Base-by-base conservation (phyloP, 208 protist species). In the Wallacemonas rigidus region DNA sequence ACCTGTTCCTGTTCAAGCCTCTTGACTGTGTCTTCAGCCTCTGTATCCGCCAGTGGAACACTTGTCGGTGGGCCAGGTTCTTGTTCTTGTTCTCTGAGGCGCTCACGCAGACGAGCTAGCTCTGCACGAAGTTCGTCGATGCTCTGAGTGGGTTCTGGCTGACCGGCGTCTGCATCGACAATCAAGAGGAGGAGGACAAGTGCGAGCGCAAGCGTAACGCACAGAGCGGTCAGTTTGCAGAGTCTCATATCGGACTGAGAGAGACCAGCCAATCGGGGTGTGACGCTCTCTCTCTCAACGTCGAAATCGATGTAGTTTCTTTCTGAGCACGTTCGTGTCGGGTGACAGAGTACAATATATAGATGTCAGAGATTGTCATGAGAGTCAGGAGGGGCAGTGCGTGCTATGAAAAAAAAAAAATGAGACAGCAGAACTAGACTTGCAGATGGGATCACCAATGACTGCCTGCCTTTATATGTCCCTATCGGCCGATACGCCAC, bases 51-150 rank as follows among this genome's bases (percentile, higher is more conserved):
- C 9, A 1, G 15, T 17, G 11, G 14, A 7, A 36, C 11, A 26
- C 26, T 26, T 26, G 26, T 26, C 26, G 26, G 26, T 57, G 53
- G 5, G 15, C 36, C 47, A 41, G 38, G 14, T 38, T 56, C 36
- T 15, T 5, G 15, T 47, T 57, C 63, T 56, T 43, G 12, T 56
- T 54, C 48, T 4, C 40, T 43, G 36, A 54, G 15, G 26, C 35
- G 48, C 5, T 17, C 40, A 7, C 48, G 48, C 8, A 54, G 48
- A 2, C 63, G 63, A 14, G 63, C 63, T 8, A 57, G 36, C 48
- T 54, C 63, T 43, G 48, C 63, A 17, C 63, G 63, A 39, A 57
- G 48, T 4, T 56, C 48, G 3, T 54, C 63, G 5, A 65, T 41
- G 9, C 15, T 35, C 6, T 15, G 4, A 38, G 60, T 1, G 11